Conservation (phyloP, 1,284 basidiomycete species). For the Sparassis latifolia region DNA sequence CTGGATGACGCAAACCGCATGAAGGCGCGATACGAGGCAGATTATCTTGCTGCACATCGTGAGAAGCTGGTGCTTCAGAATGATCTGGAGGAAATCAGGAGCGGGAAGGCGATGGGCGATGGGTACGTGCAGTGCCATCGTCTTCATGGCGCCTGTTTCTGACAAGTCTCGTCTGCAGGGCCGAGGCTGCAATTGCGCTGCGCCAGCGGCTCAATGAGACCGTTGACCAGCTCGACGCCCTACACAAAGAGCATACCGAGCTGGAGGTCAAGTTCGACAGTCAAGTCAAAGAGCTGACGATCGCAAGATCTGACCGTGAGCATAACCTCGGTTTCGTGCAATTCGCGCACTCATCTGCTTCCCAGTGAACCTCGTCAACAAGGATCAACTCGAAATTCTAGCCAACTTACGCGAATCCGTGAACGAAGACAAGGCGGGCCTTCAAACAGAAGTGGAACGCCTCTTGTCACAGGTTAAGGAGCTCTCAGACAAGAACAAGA, state of each 20-base stretch:
- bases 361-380: conserved; percentile 74
- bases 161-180: conserved; percentile 33
- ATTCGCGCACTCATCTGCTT: background rate
- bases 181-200: conserved; percentile 83
- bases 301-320: conserved; percentile 85
- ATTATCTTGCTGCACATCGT: conserved; percentile 82
- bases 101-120: conserved; percentile 77
- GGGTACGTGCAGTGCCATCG: conserved; percentile 44
- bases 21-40: conserved; percentile 85
- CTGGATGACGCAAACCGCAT: conserved; percentile 87
- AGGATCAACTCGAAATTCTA: conserved; percentile 80
- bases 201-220: conserved; percentile 85
- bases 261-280: conserved; percentile 70
- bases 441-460: conserved; percentile 63
- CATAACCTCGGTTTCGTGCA: conserved; percentile 11
- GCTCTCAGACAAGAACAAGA: conserved; percentile 77
- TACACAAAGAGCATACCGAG: conserved; percentile 64
- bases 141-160: background rate
- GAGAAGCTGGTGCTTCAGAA: conserved; percentile 78
- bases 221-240: conserved; percentile 71
- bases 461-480: conserved; percentile 68
- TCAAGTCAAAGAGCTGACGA: conserved; percentile 65
- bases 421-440: conserved; percentile 75
- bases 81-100: conserved; percentile 84
- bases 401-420: conserved; percentile 81